Evolutionary conservation across 768 basidiomycete species (phyloP).

Genomic region (Epithele typhae): DNA sequence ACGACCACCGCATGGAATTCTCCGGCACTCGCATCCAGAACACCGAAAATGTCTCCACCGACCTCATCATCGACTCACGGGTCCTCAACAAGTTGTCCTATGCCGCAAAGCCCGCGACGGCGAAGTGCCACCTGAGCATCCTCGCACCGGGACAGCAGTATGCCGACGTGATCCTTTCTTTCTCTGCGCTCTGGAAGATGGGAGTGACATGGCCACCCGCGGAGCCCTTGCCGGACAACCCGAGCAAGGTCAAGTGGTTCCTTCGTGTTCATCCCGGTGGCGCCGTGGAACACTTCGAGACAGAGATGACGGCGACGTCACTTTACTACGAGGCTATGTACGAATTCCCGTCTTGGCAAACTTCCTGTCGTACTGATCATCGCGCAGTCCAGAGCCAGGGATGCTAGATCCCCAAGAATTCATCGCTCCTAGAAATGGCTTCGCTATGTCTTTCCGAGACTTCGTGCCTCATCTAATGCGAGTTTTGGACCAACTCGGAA

Average conservation of each 20-base stretch:
- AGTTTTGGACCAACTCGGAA: conserved; percentile 80
- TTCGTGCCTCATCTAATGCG: conserved; percentile 78
- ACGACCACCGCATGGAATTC: conserved; percentile 79
- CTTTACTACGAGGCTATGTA: conserved; percentile 86
- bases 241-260: conserved; percentile 79
- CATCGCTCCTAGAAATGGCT: conserved; percentile 78
- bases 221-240: conserved; percentile 45
- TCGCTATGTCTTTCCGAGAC: conserved; percentile 77
- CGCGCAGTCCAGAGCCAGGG: conserved; percentile 65
- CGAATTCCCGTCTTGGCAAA: conserved; percentile 21
- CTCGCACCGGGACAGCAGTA: conserved; percentile 72
- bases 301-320: conserved; percentile 72
- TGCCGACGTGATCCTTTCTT: conserved; percentile 71
- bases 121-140: conserved; percentile 73
- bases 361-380: conserved; percentile 2
- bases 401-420: conserved; percentile 78
- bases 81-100: conserved; percentile 74
- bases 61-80: conserved; percentile 71
- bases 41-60: conserved; percentile 57
- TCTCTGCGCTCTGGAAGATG: conserved; percentile 72
- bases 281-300: conserved; percentile 83
- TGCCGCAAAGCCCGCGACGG: conserved; percentile 68
- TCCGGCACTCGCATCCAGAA: conserved; percentile 69
- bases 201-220: conserved; percentile 76
- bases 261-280: conserved; percentile 81